Evolutionary conservation across 805 yeast species (phyloP).

Genomic region (Lachancea thermotolerans): DNA sequence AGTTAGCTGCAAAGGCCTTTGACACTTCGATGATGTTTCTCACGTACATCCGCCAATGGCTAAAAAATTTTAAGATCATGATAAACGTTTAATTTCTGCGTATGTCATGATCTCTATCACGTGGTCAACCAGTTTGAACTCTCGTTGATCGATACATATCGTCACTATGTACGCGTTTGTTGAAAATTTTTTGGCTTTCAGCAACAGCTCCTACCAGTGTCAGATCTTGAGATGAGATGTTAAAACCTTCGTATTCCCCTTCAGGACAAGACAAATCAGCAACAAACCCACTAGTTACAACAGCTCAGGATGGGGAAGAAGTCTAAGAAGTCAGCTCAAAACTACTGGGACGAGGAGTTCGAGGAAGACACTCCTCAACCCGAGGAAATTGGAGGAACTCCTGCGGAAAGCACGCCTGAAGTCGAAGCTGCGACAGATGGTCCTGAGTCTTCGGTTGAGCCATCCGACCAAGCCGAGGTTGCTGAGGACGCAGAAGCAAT

Average conservation of each 20-base stretch:
- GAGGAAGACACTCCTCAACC: constrained; percentile 40
- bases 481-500: constrained; percentile 37
- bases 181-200: no score
- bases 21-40: background rate
- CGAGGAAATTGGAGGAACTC: constrained; percentile 10
- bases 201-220: no score
- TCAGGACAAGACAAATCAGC: background rate
- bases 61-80: background rate
- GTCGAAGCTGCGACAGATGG: constrained; percentile 6
- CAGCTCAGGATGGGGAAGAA: constrained; percentile 37
- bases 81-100: background rate
- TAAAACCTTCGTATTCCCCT: no score
- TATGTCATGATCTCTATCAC: background rate
- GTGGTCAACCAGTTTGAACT: no score
- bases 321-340: constrained; percentile 63
- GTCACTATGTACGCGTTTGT: background rate
- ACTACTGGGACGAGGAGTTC: constrained; percentile 73
- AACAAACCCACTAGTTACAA: background rate
- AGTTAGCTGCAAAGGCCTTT: no score
- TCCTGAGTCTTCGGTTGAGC: background rate
- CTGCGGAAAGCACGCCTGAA: constrained; percentile 15
- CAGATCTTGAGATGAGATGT: no score
- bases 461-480: background rate
- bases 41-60: background rate
- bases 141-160: background rate